These are phyloP conservation scores for Bipolaris zeicola DNA, from an alignment of 2,329 filamentous ascomycete genomes.

Conservation along the genomic window DNA sequence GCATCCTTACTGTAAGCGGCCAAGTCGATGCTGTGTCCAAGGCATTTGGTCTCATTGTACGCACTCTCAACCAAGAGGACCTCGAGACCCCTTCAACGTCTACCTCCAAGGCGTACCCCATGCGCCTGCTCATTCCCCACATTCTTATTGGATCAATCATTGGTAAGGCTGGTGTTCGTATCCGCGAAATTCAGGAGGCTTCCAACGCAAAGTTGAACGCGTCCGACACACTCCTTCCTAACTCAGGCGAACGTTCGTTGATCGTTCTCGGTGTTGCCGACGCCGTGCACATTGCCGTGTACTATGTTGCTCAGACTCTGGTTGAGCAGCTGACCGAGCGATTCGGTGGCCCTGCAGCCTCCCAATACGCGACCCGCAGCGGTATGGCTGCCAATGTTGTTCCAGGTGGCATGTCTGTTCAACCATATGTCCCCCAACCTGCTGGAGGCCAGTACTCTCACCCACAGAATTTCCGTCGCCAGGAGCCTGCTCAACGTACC, in stretches of 20 bases:
- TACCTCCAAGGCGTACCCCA: constrained; percentile 95
- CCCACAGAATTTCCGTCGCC: constrained; percentile 81
- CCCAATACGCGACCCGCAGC: constrained; percentile 95
- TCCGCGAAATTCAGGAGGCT: constrained; percentile 97
- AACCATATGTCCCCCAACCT: constrained; percentile 95
- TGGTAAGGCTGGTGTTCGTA: constrained; percentile 92
- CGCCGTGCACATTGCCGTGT: constrained; percentile 97
- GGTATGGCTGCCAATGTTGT: constrained; percentile 92
- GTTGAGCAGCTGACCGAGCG: constrained; percentile 96
- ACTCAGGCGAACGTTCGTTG: constrained; percentile 96
- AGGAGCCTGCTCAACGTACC: constrained; percentile 67
- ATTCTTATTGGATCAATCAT: constrained; percentile 99
- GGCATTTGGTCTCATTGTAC: constrained; percentile 98
- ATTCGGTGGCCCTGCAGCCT: constrained; percentile 93
- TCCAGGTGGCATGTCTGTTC: constrained; percentile 97
- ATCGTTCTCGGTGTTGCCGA: constrained; percentile 98
- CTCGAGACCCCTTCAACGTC: constrained; percentile 85
- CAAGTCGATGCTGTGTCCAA: constrained; percentile 96
- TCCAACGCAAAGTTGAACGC: constrained; percentile 96
- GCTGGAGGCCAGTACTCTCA: constrained; percentile 93
- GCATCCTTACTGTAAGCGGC: constrained; percentile 95
- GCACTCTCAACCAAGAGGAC: constrained; percentile 96
- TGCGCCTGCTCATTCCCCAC: constrained; percentile 92
- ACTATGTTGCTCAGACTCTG: constrained; percentile 97
- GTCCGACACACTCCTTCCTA: constrained; percentile 89